These are phyloP conservation scores for Penicillium ochrochloron DNA, from an alignment of 495 filamentous ascomycete genomes.

Conservation along the genomic window DNA sequence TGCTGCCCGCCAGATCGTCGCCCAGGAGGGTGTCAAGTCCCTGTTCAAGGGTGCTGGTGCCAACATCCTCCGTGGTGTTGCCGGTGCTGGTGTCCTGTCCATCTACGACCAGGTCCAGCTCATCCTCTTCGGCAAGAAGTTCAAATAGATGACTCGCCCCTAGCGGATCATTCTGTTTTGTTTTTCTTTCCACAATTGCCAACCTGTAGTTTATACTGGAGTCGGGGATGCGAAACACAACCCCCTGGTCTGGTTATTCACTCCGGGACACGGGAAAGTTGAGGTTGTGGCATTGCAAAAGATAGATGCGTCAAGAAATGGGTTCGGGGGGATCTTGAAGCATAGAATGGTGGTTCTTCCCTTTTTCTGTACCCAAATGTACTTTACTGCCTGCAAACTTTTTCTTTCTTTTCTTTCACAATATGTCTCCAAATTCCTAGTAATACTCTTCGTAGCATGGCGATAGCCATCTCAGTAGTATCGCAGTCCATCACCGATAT, in stretches of 20 bases:
- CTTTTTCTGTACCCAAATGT: constrained; percentile 56
- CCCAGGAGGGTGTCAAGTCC: constrained; percentile 93
- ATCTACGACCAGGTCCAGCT: constrained; percentile 99
- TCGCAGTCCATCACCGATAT: neutral
- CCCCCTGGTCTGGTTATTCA: constrained; percentile 31
- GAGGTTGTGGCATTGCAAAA: constrained; percentile 50
- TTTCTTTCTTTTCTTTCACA: constrained; percentile 48
- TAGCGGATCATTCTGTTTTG: constrained; percentile 16
- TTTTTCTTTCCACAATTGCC: constrained; percentile 11
- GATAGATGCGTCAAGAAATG: constrained; percentile 54
- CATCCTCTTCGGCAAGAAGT: constrained; percentile 98
- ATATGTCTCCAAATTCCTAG: constrained; percentile 31
- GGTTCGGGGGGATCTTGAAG: constrained; percentile 47
- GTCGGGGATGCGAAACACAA: constrained; percentile 36
- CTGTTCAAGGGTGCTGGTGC: constrained; percentile 99
- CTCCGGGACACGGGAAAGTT: constrained; percentile 30
- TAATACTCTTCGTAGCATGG: neutral
- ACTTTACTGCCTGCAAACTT: constrained; percentile 61
- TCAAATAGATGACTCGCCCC: constrained; percentile 70
- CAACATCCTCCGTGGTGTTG: constrained; percentile 99
- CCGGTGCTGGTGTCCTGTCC: constrained; percentile 99
- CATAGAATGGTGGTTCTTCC: constrained; percentile 53
- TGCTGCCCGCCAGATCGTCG: constrained; percentile 92
- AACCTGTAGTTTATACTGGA: constrained; percentile 39
- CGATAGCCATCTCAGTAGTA: neutral